phyloP scores from a whole-genome alignment of 805 yeast species.

The Candida michaelii region DNA sequence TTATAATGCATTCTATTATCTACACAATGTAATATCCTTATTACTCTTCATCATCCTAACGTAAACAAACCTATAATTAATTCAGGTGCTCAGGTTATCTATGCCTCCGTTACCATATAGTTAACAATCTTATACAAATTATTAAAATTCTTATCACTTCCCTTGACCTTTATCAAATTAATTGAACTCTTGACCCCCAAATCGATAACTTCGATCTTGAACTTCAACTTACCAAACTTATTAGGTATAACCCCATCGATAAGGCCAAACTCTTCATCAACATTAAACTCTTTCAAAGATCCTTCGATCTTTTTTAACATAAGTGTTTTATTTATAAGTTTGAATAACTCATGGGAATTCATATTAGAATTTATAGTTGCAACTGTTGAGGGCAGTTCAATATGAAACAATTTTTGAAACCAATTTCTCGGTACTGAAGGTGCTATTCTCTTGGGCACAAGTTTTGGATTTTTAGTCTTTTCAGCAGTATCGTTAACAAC shows the following conservation, averaged over 20 bases:
- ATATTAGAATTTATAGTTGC: conserved; percentile 34
- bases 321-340: conserved; percentile 40
- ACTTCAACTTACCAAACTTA: conserved; percentile 46
- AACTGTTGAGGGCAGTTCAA: conserved; percentile 22
- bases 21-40: not conserved
- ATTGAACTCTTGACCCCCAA: conserved; percentile 39
- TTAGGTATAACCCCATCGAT: conserved; percentile 50
- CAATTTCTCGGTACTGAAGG: conserved; percentile 43
- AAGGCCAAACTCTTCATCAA: conserved; percentile 44
- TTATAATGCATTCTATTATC: conserved; percentile 6
- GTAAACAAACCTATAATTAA: too few species aligned
- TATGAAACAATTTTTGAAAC: conserved; percentile 39
- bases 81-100: too few species aligned
- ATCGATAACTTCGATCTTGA: conserved; percentile 44
- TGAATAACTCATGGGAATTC: conserved; percentile 28
- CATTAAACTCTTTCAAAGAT: conserved; percentile 40
- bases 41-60: too few species aligned
- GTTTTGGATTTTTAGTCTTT: not conserved
- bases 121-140: conserved; percentile 44
- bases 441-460: conserved; percentile 20
- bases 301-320: conserved; percentile 51
- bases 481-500: not conserved
- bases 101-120: conserved; percentile 39
- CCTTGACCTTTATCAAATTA: conserved; percentile 43
- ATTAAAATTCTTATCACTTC: conserved; percentile 46